Evolutionary conservation across 2,329 filamentous ascomycete genomes (phyloP), one percentile per base, ranked within the genome.

Genomic region (Epichloe typhina): DNA sequence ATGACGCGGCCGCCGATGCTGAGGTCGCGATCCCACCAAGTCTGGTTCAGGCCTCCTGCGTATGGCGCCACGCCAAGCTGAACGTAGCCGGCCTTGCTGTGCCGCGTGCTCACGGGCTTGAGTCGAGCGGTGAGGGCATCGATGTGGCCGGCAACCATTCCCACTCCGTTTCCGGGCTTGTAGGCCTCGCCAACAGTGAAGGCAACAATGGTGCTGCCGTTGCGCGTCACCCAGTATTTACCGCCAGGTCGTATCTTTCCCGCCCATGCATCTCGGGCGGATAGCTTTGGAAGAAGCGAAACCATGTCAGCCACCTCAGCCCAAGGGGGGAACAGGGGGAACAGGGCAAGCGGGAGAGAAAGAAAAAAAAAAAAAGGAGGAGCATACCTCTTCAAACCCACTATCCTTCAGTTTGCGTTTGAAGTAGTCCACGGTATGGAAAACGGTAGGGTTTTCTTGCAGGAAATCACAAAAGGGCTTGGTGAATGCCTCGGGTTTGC

Each of bases 11-110:
- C 93, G 56, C 89, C 93, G 59, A 97, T 86, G 57, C 86, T 84
- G 48, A 98, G 76, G 66, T 98, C 93, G 38, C 93, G 81, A 66
- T 97, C 93, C 91, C 90, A 97, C 93, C 93, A 97, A 1, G 93
- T 97, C 55, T 76, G 74, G 64, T 90, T 93, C 54, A 97, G 70
- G 1, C 75, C 89, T 47, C 93, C 91, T 9, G 89, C 91, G 64
- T 97, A 98, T 0, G 87, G 93, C 2, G 93, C 90, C 49, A 97
- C 88, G 23, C 88, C 91, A 6, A 97, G 77, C 71, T 97, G 88
- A 31, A 88, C 67, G 63, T 88, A 98, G 50, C 93, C 91, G 35
- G 86, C 84, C 64, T 85, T 88, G 59, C 75, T 86, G n/a, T 84
- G 81, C 61, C 95, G 82, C 62, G 80, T 86, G 61, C 88, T 88